These are phyloP conservation scores for Pseudophaeomoniella oleicola DNA, from an alignment of 2,329 filamentous ascomycete species.

Conservation along the genomic window DNA sequence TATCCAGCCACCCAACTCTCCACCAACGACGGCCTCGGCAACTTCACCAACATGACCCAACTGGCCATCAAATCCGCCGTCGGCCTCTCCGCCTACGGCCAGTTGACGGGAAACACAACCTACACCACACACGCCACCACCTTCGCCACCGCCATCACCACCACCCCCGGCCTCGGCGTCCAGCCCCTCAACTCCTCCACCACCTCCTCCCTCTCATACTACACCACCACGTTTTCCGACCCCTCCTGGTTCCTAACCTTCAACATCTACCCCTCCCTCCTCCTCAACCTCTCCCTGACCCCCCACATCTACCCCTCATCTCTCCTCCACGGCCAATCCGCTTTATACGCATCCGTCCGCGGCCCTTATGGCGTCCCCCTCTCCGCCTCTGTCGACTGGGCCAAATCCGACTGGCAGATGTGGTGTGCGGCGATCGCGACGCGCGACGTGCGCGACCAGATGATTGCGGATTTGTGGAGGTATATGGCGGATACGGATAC, in stretches of 20 bases:
- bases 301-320: slow-evolving; percentile 22
- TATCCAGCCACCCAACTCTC: slow-evolving; percentile 25
- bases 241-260: slow-evolving; percentile 23
- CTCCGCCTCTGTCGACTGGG: slow-evolving; percentile 24
- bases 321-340: slow-evolving; percentile 20
- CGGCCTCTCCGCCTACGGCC: slow-evolving; percentile 29
- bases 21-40: slow-evolving; percentile 27
- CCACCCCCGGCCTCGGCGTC: slow-evolving; percentile 17
- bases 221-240: slow-evolving; percentile 24
- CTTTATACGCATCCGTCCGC: slow-evolving; percentile 22
- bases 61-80: slow-evolving; percentile 33
- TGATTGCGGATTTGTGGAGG: slow-evolving; percentile 25
- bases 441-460: slow-evolving; percentile 15
- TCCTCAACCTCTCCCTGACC: slow-evolving; percentile 22
- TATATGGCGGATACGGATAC: slow-evolving; percentile 29
- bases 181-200: slow-evolving; percentile 15
- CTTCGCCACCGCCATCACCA: slow-evolving; percentile 21
- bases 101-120: slow-evolving; percentile 19
- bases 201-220: slow-evolving; percentile 20
- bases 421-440: slow-evolving; percentile 23
- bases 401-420: slow-evolving; percentile 30
- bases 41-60: slow-evolving; percentile 28
- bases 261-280: slow-evolving; percentile 26
- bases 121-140: slow-evolving; percentile 22
- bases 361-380: slow-evolving; percentile 23